Conservation (phyloP, 2,329 filamentous ascomycete genomes). For the Colletotrichum chrysophilum region DNA sequence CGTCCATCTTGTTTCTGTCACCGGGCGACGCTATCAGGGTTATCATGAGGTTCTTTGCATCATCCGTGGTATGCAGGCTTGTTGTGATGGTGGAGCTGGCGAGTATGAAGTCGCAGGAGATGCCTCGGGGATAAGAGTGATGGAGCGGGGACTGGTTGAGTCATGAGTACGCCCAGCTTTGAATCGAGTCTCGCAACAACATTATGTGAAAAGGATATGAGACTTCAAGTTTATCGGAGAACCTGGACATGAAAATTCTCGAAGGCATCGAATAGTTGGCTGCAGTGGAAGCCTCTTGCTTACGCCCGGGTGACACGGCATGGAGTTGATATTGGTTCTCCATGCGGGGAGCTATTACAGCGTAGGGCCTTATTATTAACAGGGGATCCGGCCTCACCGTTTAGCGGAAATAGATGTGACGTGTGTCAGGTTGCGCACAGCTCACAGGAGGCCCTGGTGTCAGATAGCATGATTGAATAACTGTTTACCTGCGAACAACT, state of each 20-base stretch:
- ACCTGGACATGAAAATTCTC: fast-evolving
- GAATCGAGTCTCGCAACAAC: fast-evolving
- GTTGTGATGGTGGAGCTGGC: conserved; percentile 8
- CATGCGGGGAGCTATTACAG: background rate
- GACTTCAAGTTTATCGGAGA: background rate
- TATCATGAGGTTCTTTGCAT: conserved; percentile 4
- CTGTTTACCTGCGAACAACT: background rate
- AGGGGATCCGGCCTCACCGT: background rate
- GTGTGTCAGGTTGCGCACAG: background rate
- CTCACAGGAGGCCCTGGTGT: background rate
- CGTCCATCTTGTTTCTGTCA: background rate
- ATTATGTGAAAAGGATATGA: background rate
- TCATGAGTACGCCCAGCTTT: background rate
- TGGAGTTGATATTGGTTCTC: background rate
- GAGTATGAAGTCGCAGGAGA: background rate
- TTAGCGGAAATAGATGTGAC: background rate
- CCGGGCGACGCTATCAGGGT: background rate
- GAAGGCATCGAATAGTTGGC: background rate
- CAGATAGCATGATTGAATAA: background rate
- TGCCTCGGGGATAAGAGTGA: background rate
- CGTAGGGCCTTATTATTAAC: background rate
- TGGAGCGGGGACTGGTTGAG: fast-evolving
- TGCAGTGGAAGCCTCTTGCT: fast-evolving
- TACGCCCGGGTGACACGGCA: background rate
- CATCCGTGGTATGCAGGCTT: background rate